Conservation (phyloP, 1,139 yeast genomes). For the Pichia sp. region DNA sequence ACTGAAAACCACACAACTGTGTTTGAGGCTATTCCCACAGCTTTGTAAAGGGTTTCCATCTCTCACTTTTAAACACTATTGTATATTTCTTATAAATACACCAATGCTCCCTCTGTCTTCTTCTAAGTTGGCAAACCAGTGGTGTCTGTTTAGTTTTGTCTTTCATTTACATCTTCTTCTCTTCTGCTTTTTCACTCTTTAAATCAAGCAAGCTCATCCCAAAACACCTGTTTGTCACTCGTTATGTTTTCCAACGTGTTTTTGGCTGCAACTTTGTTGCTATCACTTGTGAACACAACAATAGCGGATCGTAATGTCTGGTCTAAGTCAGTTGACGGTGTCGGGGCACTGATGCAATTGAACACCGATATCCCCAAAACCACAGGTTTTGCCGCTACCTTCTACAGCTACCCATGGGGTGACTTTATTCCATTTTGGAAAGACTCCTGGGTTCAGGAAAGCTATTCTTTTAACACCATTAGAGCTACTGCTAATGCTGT, state of each 20-base stretch:
- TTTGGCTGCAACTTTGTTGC: slow-evolving; percentile 5
- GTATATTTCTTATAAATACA: background rate
- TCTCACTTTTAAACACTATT: no score
- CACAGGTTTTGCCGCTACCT: slow-evolving; percentile 5
- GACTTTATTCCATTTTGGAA: slow-evolving; percentile 2
- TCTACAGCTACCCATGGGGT: background rate
- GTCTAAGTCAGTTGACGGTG: background rate
- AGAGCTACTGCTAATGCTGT: slow-evolving; percentile 6
- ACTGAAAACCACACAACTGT: no score
- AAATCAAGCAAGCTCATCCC: background rate
- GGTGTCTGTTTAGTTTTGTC: background rate
- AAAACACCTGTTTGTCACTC: background rate
- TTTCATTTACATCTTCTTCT: background rate
- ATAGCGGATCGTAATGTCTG: slow-evolving; percentile 1
- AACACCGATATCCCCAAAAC: slow-evolving; percentile 7
- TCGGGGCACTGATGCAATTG: background rate
- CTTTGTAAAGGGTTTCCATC: no score
- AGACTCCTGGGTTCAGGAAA: background rate
- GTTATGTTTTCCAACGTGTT: slow-evolving; percentile 10
- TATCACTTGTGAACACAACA: slow-evolving; percentile 6
- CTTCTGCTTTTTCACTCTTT: background rate
- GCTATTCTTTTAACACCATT: slow-evolving; percentile 1
- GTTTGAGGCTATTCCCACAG: background rate
- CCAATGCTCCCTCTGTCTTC: background rate
- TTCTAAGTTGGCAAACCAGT: background rate